These are phyloP conservation scores for Micractinium conductrix DNA, from an alignment of 139 green algal genomes.

Conservation along the genomic window DNA sequence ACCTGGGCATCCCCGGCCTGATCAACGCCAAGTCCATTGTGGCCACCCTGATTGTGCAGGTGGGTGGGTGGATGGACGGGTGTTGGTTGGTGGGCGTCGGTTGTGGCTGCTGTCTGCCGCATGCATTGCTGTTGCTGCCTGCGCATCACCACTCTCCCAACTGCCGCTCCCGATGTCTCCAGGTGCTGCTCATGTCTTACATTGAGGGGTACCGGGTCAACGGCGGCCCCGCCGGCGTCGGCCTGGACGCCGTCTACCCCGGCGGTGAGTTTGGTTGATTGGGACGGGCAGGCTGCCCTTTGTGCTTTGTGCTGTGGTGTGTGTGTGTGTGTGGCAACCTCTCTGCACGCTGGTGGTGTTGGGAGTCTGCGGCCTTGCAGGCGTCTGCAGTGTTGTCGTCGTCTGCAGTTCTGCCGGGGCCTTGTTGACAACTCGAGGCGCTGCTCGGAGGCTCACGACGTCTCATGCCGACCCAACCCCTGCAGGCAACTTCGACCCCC, in stretches of 20 bases:
- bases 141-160: too few relatives aligned
- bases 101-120: too few relatives aligned
- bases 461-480: neutral
- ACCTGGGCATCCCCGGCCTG: slow-evolving; percentile 76
- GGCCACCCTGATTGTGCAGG: slow-evolving; percentile 71
- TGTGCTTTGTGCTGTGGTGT: slow-evolving; percentile 60
- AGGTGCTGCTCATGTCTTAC: slow-evolving; percentile 87
- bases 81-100: too few relatives aligned
- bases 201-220: slow-evolving; percentile 89
- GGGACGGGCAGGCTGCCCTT: too few relatives aligned
- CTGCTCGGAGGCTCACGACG: too few relatives aligned
- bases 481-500: slow-evolving; percentile 78
- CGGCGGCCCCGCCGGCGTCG: slow-evolving; percentile 75
- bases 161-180: too few relatives aligned
- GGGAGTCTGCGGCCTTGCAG: neutral
- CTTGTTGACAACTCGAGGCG: too few relatives aligned
- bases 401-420: too few relatives aligned
- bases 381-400: neutral
- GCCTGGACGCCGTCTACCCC: slow-evolving; percentile 81
- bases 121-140: too few relatives aligned
- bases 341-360: too few relatives aligned
- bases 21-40: slow-evolving; percentile 86
- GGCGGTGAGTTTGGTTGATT: too few relatives aligned
- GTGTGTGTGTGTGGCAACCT: neutral
- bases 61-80: too few relatives aligned